Evolutionary conservation across 2,329 filamentous ascomycete species (phyloP).

Genomic region (Sporothrix dimorphospora): DNA sequence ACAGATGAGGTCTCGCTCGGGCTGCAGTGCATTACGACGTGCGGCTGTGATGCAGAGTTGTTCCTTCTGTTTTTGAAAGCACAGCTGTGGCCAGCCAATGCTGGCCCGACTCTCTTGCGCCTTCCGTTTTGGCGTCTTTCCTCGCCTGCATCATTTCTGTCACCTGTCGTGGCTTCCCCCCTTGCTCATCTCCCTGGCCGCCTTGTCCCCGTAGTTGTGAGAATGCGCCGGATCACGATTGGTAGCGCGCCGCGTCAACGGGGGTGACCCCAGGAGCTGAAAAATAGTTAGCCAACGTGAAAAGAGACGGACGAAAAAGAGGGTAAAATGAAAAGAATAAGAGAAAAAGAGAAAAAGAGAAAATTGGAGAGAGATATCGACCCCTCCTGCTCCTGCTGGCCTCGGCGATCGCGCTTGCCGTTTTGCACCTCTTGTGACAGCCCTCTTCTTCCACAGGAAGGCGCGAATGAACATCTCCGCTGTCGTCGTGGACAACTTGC

Average conservation of each 20-base stretch:
- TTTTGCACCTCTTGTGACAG: constrained; percentile 10
- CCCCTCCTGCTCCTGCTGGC: background rate
- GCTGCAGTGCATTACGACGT: background rate
- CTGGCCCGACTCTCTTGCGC: background rate
- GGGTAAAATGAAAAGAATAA: background rate
- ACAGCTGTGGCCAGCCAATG: background rate
- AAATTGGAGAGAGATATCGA: background rate
- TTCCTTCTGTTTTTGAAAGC: background rate
- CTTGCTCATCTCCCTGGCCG: constrained; percentile 15
- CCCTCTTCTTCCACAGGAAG: background rate
- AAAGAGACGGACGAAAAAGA: background rate
- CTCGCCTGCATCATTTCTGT: too few species aligned
- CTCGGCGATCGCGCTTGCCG: constrained; percentile 28
- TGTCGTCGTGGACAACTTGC: background rate
- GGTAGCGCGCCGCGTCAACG: constrained; percentile 13
- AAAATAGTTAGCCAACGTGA: background rate
- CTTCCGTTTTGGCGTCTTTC: constrained; percentile 1
- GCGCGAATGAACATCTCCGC: background rate
- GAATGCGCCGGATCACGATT: constrained; percentile 2
- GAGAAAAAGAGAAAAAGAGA: background rate
- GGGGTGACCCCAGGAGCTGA: constrained; percentile 27
- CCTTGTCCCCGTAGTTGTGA: background rate
- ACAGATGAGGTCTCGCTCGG: background rate
- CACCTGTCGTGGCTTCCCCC: background rate
- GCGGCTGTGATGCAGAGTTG: background rate